These are phyloP conservation scores for Brassica juncea DNA, from an alignment of 345 rosid genomes.

Conservation along the genomic window DNA sequence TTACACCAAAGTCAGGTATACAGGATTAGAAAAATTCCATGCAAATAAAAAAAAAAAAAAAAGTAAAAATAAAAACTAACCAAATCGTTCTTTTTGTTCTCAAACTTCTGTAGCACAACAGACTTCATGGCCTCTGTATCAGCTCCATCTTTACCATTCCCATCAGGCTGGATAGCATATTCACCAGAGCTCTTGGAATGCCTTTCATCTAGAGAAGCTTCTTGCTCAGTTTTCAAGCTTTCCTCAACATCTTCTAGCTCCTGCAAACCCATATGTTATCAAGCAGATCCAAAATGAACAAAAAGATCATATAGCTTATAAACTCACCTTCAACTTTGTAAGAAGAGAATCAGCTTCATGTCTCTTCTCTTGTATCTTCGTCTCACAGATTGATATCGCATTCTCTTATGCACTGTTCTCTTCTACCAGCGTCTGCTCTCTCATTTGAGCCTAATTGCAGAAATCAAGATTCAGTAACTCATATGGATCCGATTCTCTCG, in stretches of 20 bases:
- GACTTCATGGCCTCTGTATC: constrained; percentile 51
- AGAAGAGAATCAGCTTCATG: constrained; percentile 62
- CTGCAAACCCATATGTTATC: constrained; percentile 42
- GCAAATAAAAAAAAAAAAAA: background rate
- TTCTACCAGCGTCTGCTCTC: constrained; percentile 69
- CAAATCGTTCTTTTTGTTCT: constrained; percentile 70
- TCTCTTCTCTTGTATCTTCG: constrained; percentile 58
- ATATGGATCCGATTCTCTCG: background rate
- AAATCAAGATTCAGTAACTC: too few species aligned
- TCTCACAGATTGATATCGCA: constrained; percentile 73
- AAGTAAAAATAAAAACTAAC: constrained; percentile 42
- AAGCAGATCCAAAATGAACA: background rate
- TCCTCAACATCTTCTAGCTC: constrained; percentile 45
- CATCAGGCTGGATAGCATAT: constrained; percentile 33
- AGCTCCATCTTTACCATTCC: constrained; percentile 42
- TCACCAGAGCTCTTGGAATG: constrained; percentile 43
- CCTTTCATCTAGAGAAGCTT: constrained; percentile 36
- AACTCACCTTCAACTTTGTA: constrained; percentile 60
- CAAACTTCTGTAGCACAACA: constrained; percentile 56
- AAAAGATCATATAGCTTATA: background rate
- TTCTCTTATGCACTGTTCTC: constrained; percentile 77
- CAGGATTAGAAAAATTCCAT: background rate
- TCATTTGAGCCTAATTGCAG: constrained; percentile 61
- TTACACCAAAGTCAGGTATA: constrained; percentile 1
- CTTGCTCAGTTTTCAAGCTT: background rate